A percentile compares a stretch with the other conserved stretches of the same genome.
These are phyloP conservation scores for Monosporozyma siamensis DNA, from an alignment of 805 yeast species.

Conservation along the genomic window DNA sequence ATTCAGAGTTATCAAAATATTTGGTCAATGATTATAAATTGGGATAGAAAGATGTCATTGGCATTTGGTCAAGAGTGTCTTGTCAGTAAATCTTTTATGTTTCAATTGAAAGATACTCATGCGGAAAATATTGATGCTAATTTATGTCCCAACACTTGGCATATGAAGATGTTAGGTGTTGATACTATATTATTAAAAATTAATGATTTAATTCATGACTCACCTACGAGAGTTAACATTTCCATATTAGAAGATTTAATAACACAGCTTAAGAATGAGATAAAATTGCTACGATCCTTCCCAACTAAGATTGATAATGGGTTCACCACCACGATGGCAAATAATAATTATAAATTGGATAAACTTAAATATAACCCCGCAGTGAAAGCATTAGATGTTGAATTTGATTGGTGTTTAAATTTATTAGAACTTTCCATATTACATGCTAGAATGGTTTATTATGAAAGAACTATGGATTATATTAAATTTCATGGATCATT, in stretches of 20 bases:
- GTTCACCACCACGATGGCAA: not conserved
- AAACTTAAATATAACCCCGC: not conserved
- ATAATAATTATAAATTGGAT: slow-evolving; percentile 1
- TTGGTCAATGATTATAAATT: slow-evolving; percentile 22
- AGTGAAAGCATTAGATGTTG: slow-evolving; percentile 10
- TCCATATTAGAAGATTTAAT: slow-evolving; percentile 7
- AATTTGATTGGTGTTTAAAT: slow-evolving; percentile 16
- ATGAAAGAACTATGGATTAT: slow-evolving; percentile 12
- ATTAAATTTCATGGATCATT: slow-evolving; percentile 10
- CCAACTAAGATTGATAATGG: not conserved
- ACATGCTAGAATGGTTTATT: slow-evolving; percentile 19
- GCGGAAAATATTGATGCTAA: too few species aligned
- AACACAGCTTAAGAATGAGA: slow-evolving; percentile 8
- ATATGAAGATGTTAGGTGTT: slow-evolving; percentile 11
- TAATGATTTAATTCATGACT: slow-evolving; percentile 17
- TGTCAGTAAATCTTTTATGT: slow-evolving; percentile 17
- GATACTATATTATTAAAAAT: slow-evolving; percentile 14
- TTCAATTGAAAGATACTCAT: slow-evolving; percentile 3
- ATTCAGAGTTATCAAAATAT: slow-evolving; percentile 13
- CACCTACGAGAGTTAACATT: slow-evolving; percentile 15
- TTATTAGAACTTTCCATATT: slow-evolving; percentile 15
- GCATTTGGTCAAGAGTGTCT: slow-evolving; percentile 25
- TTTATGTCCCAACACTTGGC: slow-evolving; percentile 17
- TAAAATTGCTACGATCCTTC: slow-evolving; percentile 6
- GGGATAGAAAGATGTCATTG: slow-evolving; percentile 27